Percentiles rank a stretch among this genome's conserved stretches.
These are phyloP conservation scores for Tremella fuciformis DNA, from an alignment of 768 basidiomycete genomes.

Conservation along the genomic window DNA sequence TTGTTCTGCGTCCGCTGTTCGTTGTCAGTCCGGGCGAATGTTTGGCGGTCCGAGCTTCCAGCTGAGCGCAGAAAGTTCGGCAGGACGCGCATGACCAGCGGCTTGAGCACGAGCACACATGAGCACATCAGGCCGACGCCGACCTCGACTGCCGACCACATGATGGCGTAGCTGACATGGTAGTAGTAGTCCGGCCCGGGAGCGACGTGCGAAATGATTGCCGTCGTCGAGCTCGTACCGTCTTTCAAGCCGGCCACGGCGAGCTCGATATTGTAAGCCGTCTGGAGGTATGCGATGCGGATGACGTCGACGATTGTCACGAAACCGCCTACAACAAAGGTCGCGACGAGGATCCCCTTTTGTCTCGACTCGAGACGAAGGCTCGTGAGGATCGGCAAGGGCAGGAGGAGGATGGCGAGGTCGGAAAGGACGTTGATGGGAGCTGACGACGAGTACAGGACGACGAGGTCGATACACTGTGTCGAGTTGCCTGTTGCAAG, in stretches of 20 bases:
- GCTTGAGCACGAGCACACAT: constrained; percentile 47
- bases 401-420: constrained; percentile 45
- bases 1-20: too few species aligned
- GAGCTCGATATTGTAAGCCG: constrained; percentile 33
- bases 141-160: constrained; percentile 49
- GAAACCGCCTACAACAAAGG: constrained; percentile 48
- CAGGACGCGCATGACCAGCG: constrained; percentile 40
- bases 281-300: constrained; percentile 47
- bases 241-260: neutral
- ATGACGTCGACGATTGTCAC: constrained; percentile 49
- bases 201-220: constrained; percentile 4
- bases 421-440: constrained; percentile 51
- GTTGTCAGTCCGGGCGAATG: too few species aligned
- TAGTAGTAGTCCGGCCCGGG: constrained; percentile 35
- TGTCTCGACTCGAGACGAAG: constrained; percentile 45
- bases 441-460: constrained; percentile 46
- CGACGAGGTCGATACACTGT: constrained; percentile 42
- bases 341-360: constrained; percentile 45
- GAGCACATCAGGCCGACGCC: constrained; percentile 45
- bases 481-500: constrained; percentile 17
- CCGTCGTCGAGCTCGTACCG: neutral
- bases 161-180: constrained; percentile 39
- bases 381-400: constrained; percentile 47
- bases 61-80: constrained; percentile 26
- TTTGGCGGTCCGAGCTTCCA: too few species aligned